A percentile compares a stretch with the other conserved stretches of the same genome.
Evolutionary conservation across 2,329 filamentous ascomycete species (phyloP).

Genomic region (Cladosporium sp.): DNA sequence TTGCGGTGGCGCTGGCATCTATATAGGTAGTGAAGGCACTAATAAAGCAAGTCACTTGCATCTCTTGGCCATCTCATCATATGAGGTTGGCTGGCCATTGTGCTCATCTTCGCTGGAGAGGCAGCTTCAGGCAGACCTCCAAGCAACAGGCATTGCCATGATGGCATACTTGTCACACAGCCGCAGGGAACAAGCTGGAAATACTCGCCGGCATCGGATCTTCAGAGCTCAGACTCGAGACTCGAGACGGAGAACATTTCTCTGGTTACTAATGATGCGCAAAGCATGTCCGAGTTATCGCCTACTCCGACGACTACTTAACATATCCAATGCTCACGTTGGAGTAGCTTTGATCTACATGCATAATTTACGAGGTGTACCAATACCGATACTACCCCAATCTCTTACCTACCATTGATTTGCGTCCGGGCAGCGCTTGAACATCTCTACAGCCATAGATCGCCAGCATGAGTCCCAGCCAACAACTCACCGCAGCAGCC

Average conservation of each 20-base stretch:
- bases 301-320: neutral
- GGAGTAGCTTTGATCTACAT: neutral
- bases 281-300: neutral
- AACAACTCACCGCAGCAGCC: slow-evolving; percentile 26
- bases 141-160: neutral
- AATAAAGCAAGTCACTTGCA: neutral
- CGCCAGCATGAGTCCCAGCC: slow-evolving; percentile 26
- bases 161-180: neutral
- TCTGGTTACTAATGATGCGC: slow-evolving; percentile 16
- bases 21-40: neutral
- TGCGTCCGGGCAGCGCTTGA: neutral
- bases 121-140: neutral
- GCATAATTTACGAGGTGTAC: neutral
- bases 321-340: neutral
- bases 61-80: neutral
- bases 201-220: slow-evolving; percentile 12
- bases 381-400: neutral
- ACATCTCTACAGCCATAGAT: neutral
- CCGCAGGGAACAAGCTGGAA: slow-evolving; percentile 16
- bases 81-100: neutral
- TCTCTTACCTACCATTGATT: neutral
- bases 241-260: neutral
- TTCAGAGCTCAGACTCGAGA: slow-evolving; percentile 12
- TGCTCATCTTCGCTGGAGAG: neutral
- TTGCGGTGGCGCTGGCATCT: neutral